phyloP scores from a whole-genome alignment of 2,329 filamentous ascomycete species.

The Arthrobotrys entomopaga region DNA sequence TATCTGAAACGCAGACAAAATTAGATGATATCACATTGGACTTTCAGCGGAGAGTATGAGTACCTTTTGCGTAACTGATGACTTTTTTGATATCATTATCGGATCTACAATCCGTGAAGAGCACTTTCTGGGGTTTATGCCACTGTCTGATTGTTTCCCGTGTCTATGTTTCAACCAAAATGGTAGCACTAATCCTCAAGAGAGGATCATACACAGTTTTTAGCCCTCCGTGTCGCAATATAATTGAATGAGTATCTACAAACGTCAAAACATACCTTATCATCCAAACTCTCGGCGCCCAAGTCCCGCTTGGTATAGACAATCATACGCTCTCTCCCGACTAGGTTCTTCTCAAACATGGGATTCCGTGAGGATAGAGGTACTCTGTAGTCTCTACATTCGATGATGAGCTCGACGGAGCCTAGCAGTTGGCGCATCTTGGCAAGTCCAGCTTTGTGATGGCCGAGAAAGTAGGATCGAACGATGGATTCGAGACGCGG shows the following conservation, averaged over 20 bases:
- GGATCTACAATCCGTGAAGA: conserved; percentile 68
- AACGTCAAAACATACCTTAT: conserved; percentile 58
- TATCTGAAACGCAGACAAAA: conserved; percentile 41
- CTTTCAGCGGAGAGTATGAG: neutral
- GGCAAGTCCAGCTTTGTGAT: conserved; percentile 82
- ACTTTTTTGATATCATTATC: conserved; percentile 64
- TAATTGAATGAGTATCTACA: too few species aligned
- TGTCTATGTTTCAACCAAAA: conserved; percentile 60
- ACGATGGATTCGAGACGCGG: conserved; percentile 78
- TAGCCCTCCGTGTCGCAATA: too few species aligned
- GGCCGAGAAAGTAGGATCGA: conserved; percentile 92
- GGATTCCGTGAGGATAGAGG: conserved; percentile 91
- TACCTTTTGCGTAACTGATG: conserved; percentile 57
- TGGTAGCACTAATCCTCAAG: conserved; percentile 46
- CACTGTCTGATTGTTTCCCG: conserved; percentile 68
- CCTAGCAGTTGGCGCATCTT: conserved; percentile 85
- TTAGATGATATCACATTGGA: neutral
- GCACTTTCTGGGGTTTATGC: conserved; percentile 66
- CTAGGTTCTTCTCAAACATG: conserved; percentile 80
- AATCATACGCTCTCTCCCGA: conserved; percentile 77
- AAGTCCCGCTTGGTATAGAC: conserved; percentile 93
- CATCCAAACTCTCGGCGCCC: conserved; percentile 62
- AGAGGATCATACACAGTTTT: conserved; percentile 28
- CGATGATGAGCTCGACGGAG: conserved; percentile 85
- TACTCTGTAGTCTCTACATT: conserved; percentile 92